These are phyloP conservation scores for Termitomyces titanicus DNA, from an alignment of 768 basidiomycete species.

Conservation along the genomic window DNA sequence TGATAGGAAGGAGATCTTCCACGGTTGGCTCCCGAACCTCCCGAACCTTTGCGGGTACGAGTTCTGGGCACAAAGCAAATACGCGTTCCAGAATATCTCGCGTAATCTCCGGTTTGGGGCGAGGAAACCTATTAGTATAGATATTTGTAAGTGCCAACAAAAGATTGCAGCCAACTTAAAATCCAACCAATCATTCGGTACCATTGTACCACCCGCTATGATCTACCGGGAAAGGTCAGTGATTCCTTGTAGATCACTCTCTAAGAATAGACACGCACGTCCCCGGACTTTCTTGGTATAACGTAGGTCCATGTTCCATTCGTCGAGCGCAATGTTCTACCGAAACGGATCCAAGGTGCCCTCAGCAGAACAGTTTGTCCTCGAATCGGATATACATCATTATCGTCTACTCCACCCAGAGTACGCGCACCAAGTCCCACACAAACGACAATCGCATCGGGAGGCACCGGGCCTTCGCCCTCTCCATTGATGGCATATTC, in stretches of 20 bases:
- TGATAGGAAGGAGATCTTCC: conserved; percentile 45
- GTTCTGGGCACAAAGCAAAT: conserved; percentile 45
- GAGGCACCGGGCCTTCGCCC: conserved; percentile 17
- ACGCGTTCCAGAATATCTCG: conserved; percentile 48
- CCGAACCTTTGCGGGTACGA: conserved; percentile 44
- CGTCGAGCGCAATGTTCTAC: conserved; percentile 40
- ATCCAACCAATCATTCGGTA: conserved; percentile 54
- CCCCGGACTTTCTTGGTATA: conserved; percentile 54
- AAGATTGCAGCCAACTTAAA: not conserved
- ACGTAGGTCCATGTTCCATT: conserved; percentile 51
- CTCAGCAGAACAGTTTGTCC: conserved; percentile 75
- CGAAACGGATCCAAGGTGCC: conserved; percentile 57
- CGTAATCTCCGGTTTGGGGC: conserved; percentile 55
- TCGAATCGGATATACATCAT: conserved; percentile 63
- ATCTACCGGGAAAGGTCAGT: conserved; percentile 18
- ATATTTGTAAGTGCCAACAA: not conserved
- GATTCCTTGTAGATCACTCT: not conserved
- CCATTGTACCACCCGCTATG: conserved; percentile 60
- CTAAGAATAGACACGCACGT: conserved; percentile 25
- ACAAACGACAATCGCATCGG: conserved; percentile 61
- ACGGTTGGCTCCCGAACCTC: conserved; percentile 37
- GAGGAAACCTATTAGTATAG: conserved; percentile 48
- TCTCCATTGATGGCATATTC: conserved; percentile 24
- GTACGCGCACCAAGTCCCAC: conserved; percentile 67
- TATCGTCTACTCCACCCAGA: conserved; percentile 75